phyloP scores from a whole-genome alignment of 2,329 filamentous ascomycete species.

The Chalaropsis ovoidea region DNA sequence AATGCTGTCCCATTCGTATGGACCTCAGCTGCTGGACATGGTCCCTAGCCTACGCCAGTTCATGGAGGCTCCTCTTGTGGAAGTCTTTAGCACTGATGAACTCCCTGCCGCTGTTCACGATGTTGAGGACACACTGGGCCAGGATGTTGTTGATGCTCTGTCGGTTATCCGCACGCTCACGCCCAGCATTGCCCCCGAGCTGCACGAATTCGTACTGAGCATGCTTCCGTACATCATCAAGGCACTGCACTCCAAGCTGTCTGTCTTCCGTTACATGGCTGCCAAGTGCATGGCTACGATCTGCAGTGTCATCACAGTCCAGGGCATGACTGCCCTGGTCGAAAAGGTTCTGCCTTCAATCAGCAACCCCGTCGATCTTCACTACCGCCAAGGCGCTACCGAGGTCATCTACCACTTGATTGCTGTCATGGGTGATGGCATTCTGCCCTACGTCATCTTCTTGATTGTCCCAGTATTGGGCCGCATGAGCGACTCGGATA shows the following conservation, averaged over 20 bases:
- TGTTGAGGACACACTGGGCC: slow-evolving; percentile 65
- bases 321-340: slow-evolving; percentile 92
- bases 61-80: slow-evolving; percentile 69
- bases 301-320: slow-evolving; percentile 89
- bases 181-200: slow-evolving; percentile 69
- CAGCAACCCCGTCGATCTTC: slow-evolving; percentile 78
- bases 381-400: slow-evolving; percentile 83
- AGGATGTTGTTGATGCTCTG: slow-evolving; percentile 87
- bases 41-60: slow-evolving; percentile 72
- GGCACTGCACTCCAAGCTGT: slow-evolving; percentile 76
- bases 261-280: slow-evolving; percentile 90
- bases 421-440: slow-evolving; percentile 93
- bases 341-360: slow-evolving; percentile 88
- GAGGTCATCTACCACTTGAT: slow-evolving; percentile 96
- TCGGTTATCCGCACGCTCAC: slow-evolving; percentile 85
- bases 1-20: slow-evolving; percentile 72
- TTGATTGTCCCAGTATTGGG: slow-evolving; percentile 93
- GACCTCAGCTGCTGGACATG: slow-evolving; percentile 62
- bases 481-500: slow-evolving; percentile 96
- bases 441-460: slow-evolving; percentile 96
- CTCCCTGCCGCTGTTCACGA: slow-evolving; percentile 65
- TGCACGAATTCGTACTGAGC: slow-evolving; percentile 71
- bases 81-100: slow-evolving; percentile 56
- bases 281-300: slow-evolving; percentile 96
- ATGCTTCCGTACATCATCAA: slow-evolving; percentile 79